Conservation (phyloP, 345 rosid genomes). For the Melaleuca alternifolia region DNA sequence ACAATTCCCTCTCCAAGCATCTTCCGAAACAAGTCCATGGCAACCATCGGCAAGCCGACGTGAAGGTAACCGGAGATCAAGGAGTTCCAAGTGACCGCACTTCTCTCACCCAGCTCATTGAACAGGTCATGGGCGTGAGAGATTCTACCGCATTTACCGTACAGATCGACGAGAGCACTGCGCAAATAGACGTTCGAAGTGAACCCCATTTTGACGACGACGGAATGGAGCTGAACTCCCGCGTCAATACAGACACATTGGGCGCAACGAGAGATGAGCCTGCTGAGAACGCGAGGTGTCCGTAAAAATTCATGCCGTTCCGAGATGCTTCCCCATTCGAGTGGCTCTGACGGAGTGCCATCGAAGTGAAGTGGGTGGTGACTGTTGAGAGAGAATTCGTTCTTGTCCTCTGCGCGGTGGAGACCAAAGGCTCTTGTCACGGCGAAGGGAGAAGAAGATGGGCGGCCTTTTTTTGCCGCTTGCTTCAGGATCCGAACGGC, state of each 20-base stretch:
- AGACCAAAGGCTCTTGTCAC: not conserved
- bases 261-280: constrained; percentile 12
- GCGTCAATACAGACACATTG: constrained; percentile 1
- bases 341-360: not conserved
- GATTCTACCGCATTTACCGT: constrained; percentile 10
- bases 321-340: not conserved
- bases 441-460: not conserved
- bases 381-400: not conserved
- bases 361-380: not conserved
- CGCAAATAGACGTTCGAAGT: constrained; percentile 15
- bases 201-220: constrained; percentile 15
- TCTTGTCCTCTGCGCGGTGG: not conserved
- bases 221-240: constrained; percentile 20
- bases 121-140: constrained; percentile 9
- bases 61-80: constrained; percentile 20
- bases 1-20: constrained; percentile 4
- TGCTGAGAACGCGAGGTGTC: constrained; percentile 11
- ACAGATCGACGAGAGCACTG: constrained; percentile 17
- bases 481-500: not conserved
- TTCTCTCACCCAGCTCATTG: constrained; percentile 15
- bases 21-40: constrained; percentile 5
- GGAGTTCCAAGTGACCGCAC: constrained; percentile 22
- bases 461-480: not conserved
- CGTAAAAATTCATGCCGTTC: not conserved
- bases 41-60: not conserved